Conservation (phyloP, 176 grass and related monocot species). For the Carex scoparia region DNA sequence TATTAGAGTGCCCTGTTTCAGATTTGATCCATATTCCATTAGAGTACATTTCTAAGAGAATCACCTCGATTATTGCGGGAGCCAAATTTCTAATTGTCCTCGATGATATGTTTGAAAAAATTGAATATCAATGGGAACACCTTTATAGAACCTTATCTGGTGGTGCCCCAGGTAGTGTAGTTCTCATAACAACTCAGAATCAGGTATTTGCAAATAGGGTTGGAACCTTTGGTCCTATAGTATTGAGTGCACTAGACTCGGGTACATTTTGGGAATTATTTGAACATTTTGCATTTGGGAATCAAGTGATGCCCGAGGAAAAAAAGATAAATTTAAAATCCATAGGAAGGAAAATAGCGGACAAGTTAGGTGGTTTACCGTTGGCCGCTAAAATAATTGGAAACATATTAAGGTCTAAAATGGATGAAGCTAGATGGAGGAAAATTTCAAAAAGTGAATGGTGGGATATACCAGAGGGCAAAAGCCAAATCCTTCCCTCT, state of each 20-base stretch:
- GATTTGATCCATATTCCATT: no score
- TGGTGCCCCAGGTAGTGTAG: constrained; percentile 9
- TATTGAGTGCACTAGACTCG: not conserved
- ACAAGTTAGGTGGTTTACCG: constrained; percentile 18
- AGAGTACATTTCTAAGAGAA: rapidly evolving
- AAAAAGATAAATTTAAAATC: not conserved
- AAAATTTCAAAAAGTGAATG: constrained; percentile 28
- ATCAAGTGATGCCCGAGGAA: not conserved
- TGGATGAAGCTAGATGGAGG: constrained; percentile 9
- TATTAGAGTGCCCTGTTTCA: no score
- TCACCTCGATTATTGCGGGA: rapidly evolving
- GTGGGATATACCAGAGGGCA: constrained; percentile 28
- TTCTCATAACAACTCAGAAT: constrained; percentile 33
- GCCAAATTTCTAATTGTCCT: no score
- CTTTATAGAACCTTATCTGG: rapidly evolving
- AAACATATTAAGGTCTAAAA: not conserved
- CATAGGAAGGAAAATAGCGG: not conserved
- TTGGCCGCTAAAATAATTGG: constrained; percentile 16
- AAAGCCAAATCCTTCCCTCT: constrained; percentile 17
- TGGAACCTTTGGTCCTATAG: constrained; percentile 13
- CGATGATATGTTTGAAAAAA: no score
- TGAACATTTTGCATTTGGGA: not conserved
- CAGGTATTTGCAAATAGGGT: constrained; percentile 13
- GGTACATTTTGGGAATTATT: constrained; percentile 19
- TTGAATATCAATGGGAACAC: no score